These are phyloP conservation scores for Trametes polyzona DNA, from an alignment of 1,284 basidiomycete genomes.

Conservation along the genomic window DNA sequence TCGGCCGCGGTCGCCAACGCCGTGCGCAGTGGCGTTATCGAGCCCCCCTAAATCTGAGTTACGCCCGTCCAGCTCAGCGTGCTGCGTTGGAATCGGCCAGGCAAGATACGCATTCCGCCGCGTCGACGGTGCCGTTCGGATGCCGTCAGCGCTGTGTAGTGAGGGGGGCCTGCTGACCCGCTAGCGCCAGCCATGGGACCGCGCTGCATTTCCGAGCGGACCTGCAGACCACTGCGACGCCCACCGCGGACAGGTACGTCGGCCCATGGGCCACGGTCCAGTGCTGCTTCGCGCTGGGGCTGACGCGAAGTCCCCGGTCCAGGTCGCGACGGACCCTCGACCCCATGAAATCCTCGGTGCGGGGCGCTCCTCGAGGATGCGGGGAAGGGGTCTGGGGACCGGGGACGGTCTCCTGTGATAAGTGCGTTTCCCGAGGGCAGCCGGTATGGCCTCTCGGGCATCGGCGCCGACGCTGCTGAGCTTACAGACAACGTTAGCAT, in stretches of 20 bases:
- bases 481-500: too few relatives aligned
- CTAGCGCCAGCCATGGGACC: not conserved
- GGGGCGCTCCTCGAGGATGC: not conserved
- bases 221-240: not conserved
- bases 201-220: not conserved
- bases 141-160: not conserved
- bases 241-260: not conserved
- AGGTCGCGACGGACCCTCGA: not conserved
- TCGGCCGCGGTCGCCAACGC: not conserved
- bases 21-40: not conserved
- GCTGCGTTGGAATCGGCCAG: not conserved
- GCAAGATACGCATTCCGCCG: not conserved
- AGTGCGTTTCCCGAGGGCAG: too few relatives aligned
- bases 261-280: too few relatives aligned
- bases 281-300: not conserved
- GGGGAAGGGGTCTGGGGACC: not conserved
- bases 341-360: not conserved
- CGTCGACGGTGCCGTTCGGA: not conserved
- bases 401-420: not conserved
- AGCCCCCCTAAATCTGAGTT: not conserved
- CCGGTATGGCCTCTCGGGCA: not conserved
- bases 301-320: conserved; percentile 5
- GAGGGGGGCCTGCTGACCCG: not conserved
- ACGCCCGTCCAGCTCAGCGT: not conserved
- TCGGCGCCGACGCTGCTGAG: conserved; percentile 1